These are phyloP conservation scores for Solanum virginianum DNA, from an alignment of 257 asterid species.

Conservation along the genomic window DNA sequence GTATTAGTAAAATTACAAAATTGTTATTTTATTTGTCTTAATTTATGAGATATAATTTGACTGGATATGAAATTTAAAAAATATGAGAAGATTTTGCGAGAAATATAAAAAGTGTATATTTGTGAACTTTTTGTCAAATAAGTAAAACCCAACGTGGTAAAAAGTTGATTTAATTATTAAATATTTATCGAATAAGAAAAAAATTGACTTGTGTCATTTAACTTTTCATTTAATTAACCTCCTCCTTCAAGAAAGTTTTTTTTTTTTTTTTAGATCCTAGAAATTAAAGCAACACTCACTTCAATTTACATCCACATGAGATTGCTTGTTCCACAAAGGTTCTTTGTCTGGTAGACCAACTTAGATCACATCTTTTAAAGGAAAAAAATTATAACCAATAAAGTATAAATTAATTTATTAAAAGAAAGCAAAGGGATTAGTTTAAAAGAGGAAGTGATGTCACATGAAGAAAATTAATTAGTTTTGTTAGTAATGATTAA, in stretches of 20 bases:
- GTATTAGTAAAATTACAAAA: not conserved
- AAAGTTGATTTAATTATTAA: not conserved
- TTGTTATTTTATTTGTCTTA: not conserved
- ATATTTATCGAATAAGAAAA: not conserved
- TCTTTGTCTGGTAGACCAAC: constrained; percentile 39
- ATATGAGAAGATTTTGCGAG: not conserved
- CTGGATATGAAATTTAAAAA: not conserved
- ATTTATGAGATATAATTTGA: not conserved
- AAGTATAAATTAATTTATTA: not conserved
- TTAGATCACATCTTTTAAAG: not conserved
- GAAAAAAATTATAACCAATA: not conserved
- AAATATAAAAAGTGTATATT: not conserved
- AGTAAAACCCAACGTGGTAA: not conserved
- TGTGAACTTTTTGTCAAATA: not conserved
- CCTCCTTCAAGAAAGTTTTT: constrained; percentile 19
- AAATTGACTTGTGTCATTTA: no score
- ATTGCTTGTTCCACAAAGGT: constrained; percentile 31
- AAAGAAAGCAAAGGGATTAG: constrained; percentile 15
- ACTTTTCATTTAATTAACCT: not conserved
- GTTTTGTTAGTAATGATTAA: not conserved
- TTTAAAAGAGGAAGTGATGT: constrained; percentile 24
- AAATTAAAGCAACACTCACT: not conserved
- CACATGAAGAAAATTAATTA: constrained; percentile 1
- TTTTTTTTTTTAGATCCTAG: not conserved
- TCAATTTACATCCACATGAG: not conserved